Conservation (phyloP, 2,329 filamentous ascomycete genomes). For the Pseudofabraea citricarpa region DNA sequence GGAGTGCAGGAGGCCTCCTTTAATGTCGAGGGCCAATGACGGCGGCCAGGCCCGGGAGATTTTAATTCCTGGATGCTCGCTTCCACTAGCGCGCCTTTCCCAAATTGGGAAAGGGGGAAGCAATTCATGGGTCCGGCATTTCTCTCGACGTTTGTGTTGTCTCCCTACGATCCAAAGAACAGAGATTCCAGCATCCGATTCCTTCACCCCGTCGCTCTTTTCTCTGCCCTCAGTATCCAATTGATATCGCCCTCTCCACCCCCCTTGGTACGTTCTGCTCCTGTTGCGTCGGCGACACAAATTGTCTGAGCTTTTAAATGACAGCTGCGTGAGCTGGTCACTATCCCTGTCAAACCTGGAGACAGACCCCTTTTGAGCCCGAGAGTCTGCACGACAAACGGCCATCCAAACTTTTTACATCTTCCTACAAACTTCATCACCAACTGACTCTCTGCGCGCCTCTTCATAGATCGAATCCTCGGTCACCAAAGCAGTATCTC, state of each 20-base stretch:
- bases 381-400: conserved; percentile 6
- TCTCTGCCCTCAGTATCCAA: conserved; percentile 2
- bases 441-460: conserved; percentile 17
- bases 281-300: conserved; percentile 2
- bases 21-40: too few relatives aligned
- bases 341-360: conserved; percentile 19
- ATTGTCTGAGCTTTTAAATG: conserved; percentile 16
- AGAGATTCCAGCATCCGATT: too few relatives aligned
- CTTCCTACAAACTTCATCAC: conserved; percentile 6
- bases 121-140: not conserved
- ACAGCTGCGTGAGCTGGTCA: not conserved
- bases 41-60: not conserved
- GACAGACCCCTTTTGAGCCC: conserved; percentile 20
- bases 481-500: conserved; percentile 4
- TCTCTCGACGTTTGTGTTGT: not conserved
- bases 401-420: conserved; percentile 17
- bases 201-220: too few relatives aligned
- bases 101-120: not conserved
- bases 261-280: conserved; percentile 9
- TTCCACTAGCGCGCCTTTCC: not conserved
- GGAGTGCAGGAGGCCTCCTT: not conserved
- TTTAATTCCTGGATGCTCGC: not conserved
- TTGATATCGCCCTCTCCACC: conserved; percentile 5
- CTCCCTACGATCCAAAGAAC: not conserved
- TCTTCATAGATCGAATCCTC: conserved; percentile 11